Evolutionary conservation across 352 stramenopile genomes (phyloP).

Genomic region (Lagenidium giganteum): DNA sequence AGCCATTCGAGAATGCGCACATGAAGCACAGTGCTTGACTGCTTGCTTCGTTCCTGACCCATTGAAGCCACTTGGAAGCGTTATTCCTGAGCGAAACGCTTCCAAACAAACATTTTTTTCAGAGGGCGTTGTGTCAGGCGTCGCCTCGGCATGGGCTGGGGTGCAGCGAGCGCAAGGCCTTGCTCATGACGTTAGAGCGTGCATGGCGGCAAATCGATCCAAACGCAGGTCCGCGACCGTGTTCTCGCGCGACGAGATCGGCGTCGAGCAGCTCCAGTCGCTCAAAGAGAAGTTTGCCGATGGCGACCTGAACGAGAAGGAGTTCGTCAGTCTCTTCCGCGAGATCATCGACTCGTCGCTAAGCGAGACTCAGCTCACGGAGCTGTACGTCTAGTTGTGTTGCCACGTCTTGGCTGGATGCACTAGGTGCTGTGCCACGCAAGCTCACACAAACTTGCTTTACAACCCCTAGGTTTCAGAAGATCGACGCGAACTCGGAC

Average conservation of each 20-base stretch:
- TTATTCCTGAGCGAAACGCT: too few relatives aligned
- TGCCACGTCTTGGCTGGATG: not conserved
- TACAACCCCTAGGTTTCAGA: constrained; percentile 84
- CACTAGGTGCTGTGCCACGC: not conserved
- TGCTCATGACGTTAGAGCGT: too few relatives aligned
- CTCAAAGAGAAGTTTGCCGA: constrained; percentile 83
- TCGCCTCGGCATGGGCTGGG: too few relatives aligned
- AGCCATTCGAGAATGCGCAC: too few relatives aligned
- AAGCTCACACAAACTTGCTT: too few relatives aligned
- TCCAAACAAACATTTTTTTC: too few relatives aligned
- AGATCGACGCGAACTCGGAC: constrained; percentile 86
- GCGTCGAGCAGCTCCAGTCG: constrained; percentile 75
- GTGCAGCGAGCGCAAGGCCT: too few relatives aligned
- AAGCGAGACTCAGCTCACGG: constrained; percentile 71
- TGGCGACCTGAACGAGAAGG: constrained; percentile 78
- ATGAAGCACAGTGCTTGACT: too few relatives aligned
- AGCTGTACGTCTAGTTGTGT: constrained; percentile 42
- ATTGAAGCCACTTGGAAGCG: too few relatives aligned
- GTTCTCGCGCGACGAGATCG: constrained; percentile 78
- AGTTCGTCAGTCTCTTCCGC: constrained; percentile 80
- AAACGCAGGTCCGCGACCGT: constrained; percentile 42
- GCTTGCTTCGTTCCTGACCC: too few relatives aligned
- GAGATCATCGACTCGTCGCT: constrained; percentile 77
- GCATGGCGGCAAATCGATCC: not conserved
- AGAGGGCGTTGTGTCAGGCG: too few relatives aligned